These are phyloP conservation scores for Kalmusia sp. DNA, from an alignment of 2,329 filamentous ascomycete species.

Conservation along the genomic window DNA sequence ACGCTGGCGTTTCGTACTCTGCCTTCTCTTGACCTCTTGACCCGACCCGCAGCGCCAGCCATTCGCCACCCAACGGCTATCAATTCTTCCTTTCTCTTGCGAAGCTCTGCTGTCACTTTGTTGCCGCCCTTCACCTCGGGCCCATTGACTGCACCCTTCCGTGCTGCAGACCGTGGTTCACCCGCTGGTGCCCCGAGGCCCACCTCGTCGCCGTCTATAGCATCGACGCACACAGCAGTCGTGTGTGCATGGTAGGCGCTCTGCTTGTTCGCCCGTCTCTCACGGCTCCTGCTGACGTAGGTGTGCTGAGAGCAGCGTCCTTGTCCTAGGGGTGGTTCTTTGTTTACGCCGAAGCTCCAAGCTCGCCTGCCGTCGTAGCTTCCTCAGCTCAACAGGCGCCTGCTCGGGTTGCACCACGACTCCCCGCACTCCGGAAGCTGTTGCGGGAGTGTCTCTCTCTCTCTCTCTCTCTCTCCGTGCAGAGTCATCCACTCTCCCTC, in stretches of 20 bases:
- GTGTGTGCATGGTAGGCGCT: slow-evolving; percentile 25
- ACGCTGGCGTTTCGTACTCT: slow-evolving; percentile 17
- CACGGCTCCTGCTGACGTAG: slow-evolving; percentile 30
- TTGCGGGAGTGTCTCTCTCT: slow-evolving; percentile 2
- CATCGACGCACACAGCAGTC: slow-evolving; percentile 8
- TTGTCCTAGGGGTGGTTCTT: slow-evolving; percentile 30
- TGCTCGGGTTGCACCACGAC: slow-evolving; percentile 14
- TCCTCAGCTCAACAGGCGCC: slow-evolving; percentile 2
- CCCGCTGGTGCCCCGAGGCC: slow-evolving; percentile 23
- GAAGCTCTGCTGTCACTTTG: slow-evolving; percentile 2
- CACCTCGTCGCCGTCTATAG: slow-evolving; percentile 9
- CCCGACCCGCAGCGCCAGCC: slow-evolving; percentile 14
- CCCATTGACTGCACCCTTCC: slow-evolving; percentile 19
- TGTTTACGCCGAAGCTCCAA: slow-evolving; percentile 28
- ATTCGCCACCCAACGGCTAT: slow-evolving; percentile 16
- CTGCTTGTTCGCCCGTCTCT: slow-evolving; percentile 2
- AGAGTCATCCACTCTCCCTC: slow-evolving; percentile 9
- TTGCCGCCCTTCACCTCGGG: slow-evolving; percentile 9
- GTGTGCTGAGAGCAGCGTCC: slow-evolving; percentile 24
- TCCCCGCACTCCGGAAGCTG: slow-evolving; percentile 5
- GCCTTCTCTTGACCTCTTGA: slow-evolving; percentile 5
- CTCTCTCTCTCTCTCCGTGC: too few relatives aligned
- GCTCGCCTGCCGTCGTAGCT: slow-evolving; percentile 9
- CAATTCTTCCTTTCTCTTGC: slow-evolving; percentile 19
- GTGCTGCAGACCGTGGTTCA: slow-evolving; percentile 17